Evolutionary conservation across 345 rosid species (phyloP).

Genomic region (Cochlearia excelsa): DNA sequence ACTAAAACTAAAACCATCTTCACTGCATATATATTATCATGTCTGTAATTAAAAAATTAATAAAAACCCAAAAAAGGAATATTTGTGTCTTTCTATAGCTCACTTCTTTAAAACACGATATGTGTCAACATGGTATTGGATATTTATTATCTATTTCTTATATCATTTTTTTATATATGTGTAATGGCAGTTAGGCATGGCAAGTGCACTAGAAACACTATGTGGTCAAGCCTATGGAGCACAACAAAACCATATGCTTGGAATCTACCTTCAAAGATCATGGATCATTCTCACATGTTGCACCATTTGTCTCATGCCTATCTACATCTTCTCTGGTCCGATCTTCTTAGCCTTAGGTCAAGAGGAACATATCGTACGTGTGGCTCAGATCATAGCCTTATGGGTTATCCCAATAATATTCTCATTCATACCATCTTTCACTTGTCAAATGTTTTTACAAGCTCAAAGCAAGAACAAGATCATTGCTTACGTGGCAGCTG

Average conservation of each 20-base stretch:
- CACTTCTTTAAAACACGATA: no score
- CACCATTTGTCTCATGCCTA: slow-evolving; percentile 49
- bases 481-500: slow-evolving; percentile 59
- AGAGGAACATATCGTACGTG: slow-evolving; percentile 42
- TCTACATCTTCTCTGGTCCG: slow-evolving; percentile 51
- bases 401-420: slow-evolving; percentile 55
- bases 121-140: no score
- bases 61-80: no score
- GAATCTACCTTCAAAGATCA: slow-evolving; percentile 77
- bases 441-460: slow-evolving; percentile 82
- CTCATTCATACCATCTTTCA: slow-evolving; percentile 45
- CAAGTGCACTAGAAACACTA: slow-evolving; percentile 73
- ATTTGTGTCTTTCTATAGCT: no score
- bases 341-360: slow-evolving; percentile 58
- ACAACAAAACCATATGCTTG: slow-evolving; percentile 72
- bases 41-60: no score
- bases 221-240: slow-evolving; percentile 88
- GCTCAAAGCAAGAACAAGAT: slow-evolving; percentile 77
- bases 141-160: no score
- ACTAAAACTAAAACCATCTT: no score
- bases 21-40: no score
- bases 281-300: slow-evolving; percentile 53
- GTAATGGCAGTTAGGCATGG: slow-evolving; percentile 67
- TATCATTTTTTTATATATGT: no score
- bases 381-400: slow-evolving; percentile 44